phyloP scores from a whole-genome alignment of 2,329 filamentous ascomycete genomes.

The Paecilomyces dactylethromorphus region DNA sequence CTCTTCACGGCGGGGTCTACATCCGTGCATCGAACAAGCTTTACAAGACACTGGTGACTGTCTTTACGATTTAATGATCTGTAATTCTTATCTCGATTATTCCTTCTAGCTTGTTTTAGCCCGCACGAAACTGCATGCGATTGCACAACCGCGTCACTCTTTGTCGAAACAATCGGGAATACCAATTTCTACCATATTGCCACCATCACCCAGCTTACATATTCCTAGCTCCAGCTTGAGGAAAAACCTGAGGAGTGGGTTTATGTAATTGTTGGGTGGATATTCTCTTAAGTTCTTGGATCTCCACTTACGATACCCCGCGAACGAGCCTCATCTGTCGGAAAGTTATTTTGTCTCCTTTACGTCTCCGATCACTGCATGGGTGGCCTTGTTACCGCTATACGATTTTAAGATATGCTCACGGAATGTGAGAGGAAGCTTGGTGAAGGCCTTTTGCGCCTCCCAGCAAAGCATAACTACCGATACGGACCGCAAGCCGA shows the following conservation, averaged over 20 bases:
- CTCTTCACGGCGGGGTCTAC: not conserved
- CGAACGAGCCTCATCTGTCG: too few species aligned
- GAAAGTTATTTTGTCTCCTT: not conserved
- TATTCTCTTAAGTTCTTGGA: not conserved
- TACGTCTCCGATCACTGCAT: constrained; percentile 14
- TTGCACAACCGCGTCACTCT: not conserved
- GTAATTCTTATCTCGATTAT: not conserved
- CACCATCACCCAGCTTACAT: not conserved
- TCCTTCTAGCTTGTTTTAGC: not conserved
- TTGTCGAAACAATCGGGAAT: not conserved
- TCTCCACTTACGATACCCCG: not conserved
- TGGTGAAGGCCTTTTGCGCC: constrained; percentile 71
- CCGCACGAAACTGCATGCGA: not conserved
- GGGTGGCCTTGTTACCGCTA: constrained; percentile 14
- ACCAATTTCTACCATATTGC: not conserved
- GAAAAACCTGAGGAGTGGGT: not conserved
- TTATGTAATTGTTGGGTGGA: not conserved
- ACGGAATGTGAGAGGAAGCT: constrained; percentile 67
- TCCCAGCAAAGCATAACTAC: constrained; percentile 67
- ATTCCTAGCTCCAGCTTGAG: not conserved
- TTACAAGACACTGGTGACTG: not conserved
- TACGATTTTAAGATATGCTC: constrained; percentile 34
- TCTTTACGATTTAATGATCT: not conserved
- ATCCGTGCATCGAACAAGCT: not conserved
- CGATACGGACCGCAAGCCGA: constrained; percentile 68